Evolutionary conservation across 1,284 basidiomycete genomes (phyloP).

Genomic region (Filobasidium uniguttulatum): DNA sequence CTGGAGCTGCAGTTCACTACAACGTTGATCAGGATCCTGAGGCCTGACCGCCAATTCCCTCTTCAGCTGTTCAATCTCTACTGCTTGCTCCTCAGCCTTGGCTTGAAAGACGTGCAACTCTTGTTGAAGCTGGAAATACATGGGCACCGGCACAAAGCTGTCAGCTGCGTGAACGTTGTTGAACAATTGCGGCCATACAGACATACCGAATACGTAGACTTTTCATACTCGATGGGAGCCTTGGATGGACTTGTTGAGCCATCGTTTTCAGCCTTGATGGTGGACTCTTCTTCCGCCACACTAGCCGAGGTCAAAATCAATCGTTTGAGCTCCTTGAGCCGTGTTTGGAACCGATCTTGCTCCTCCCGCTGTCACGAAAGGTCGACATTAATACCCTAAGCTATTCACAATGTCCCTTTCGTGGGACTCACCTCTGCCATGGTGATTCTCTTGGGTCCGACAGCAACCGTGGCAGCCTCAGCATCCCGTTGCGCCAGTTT

Average conservation of each 20-base stretch:
- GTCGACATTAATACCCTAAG: not conserved
- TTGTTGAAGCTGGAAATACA: conserved; percentile 53
- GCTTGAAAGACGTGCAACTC: conserved; percentile 61
- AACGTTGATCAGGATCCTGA: conserved; percentile 23
- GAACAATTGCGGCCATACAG: not conserved
- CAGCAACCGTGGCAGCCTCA: conserved; percentile 32
- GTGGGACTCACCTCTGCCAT: conserved; percentile 48
- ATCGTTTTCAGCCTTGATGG: conserved; percentile 7
- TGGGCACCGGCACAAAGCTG: not conserved
- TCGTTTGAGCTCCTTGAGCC: conserved; percentile 72
- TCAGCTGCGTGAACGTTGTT: too few relatives aligned
- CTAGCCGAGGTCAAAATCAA: conserved; percentile 73
- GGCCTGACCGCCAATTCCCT: conserved; percentile 32
- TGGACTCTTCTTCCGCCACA: conserved; percentile 47
- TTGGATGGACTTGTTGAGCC: conserved; percentile 64
- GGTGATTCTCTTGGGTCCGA: conserved; percentile 46
- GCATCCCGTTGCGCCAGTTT: conserved; percentile 32
- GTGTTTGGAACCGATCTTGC: conserved; percentile 61
- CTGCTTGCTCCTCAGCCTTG: conserved; percentile 59
- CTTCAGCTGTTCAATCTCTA: conserved; percentile 49
- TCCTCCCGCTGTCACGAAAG: conserved; percentile 34
- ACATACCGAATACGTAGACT: conserved; percentile 13
- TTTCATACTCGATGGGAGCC: conserved; percentile 33
- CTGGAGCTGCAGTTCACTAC: conserved; percentile 33
- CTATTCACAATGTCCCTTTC: too few relatives aligned